These are phyloP conservation scores for Coemansia pectinata DNA, from an alignment of 192 early-diverging fungal species.

Conservation along the genomic window DNA sequence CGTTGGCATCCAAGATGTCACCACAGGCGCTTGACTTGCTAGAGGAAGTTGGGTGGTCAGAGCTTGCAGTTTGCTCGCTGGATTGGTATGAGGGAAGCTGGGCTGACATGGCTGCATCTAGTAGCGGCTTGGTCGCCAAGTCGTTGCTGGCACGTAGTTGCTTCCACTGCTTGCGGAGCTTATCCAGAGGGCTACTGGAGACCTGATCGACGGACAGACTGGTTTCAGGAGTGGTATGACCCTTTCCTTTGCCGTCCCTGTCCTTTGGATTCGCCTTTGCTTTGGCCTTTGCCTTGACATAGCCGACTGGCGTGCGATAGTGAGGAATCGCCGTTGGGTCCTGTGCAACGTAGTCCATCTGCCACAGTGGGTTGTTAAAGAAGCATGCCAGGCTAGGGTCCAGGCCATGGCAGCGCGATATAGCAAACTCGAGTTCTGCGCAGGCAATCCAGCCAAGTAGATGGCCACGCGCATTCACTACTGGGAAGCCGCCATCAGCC, in stretches of 20 bases:
- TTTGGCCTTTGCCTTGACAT: slow-evolving; percentile 13
- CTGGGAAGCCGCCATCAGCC: slow-evolving; percentile 77
- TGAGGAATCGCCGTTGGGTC: slow-evolving; percentile 39
- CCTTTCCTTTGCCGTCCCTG: neutral
- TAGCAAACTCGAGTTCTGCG: slow-evolving; percentile 74
- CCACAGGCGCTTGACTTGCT: neutral
- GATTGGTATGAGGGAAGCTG: slow-evolving; percentile 24
- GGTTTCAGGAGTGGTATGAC: neutral
- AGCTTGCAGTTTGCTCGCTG: slow-evolving; percentile 2
- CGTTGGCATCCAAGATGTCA: neutral
- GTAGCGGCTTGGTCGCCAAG: slow-evolving; percentile 6
- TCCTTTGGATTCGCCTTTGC: neutral
- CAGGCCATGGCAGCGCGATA: slow-evolving; percentile 47
- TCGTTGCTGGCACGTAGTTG: neutral
- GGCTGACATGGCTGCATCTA: neutral
- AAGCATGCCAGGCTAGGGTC: slow-evolving; percentile 53
- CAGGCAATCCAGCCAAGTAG: slow-evolving; percentile 83
- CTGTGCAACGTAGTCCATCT: slow-evolving; percentile 44
- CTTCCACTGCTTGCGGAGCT: slow-evolving; percentile 6
- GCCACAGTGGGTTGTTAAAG: slow-evolving; percentile 58
- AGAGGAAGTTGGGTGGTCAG: neutral
- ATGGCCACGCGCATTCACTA: slow-evolving; percentile 57
- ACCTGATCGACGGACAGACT: neutral
- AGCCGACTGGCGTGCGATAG: slow-evolving; percentile 24
- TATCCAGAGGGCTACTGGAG: neutral